phyloP scores from a whole-genome alignment of 108 stramenopile genomes.

The Skeletonema marinoi region DNA sequence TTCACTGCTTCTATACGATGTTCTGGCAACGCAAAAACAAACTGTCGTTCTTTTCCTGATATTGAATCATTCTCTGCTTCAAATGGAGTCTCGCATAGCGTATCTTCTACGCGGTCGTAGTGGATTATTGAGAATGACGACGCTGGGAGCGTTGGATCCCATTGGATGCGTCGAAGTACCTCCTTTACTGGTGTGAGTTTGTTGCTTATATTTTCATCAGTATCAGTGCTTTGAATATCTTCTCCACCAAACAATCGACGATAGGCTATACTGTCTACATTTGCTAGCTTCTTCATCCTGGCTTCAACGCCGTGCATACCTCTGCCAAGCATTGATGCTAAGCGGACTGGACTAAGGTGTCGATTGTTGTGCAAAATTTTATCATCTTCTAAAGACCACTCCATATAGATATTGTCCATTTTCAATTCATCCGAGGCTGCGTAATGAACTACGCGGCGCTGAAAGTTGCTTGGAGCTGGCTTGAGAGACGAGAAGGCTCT shows the following conservation, averaged over 20 bases:
- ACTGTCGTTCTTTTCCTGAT: slow-evolving; percentile 53
- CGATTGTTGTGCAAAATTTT: slow-evolving; percentile 58
- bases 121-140: slow-evolving; percentile 69
- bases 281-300: slow-evolving; percentile 64
- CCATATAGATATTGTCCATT: slow-evolving; percentile 78
- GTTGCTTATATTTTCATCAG: slow-evolving; percentile 4
- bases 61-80: slow-evolving; percentile 74
- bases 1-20: slow-evolving; percentile 79
- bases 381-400: slow-evolving; percentile 88
- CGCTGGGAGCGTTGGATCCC: slow-evolving; percentile 53
- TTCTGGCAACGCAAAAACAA: slow-evolving; percentile 84
- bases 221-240: slow-evolving; percentile 3
- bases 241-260: slow-evolving; percentile 66
- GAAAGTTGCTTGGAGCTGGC: background rate
- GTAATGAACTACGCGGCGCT: background rate
- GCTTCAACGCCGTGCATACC: slow-evolving; percentile 79
- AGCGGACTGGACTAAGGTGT: slow-evolving; percentile 49
- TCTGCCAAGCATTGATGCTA: slow-evolving; percentile 78
- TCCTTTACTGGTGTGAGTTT: slow-evolving; percentile 77
- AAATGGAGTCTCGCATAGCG: slow-evolving; percentile 64
- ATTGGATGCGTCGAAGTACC: slow-evolving; percentile 80
- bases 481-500: background rate
- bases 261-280: slow-evolving; percentile 74
- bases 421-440: slow-evolving; percentile 2
- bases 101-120: slow-evolving; percentile 72